These are phyloP conservation scores for Samsoniella hepiali DNA, from an alignment of 2,329 filamentous ascomycete species.

Conservation along the genomic window DNA sequence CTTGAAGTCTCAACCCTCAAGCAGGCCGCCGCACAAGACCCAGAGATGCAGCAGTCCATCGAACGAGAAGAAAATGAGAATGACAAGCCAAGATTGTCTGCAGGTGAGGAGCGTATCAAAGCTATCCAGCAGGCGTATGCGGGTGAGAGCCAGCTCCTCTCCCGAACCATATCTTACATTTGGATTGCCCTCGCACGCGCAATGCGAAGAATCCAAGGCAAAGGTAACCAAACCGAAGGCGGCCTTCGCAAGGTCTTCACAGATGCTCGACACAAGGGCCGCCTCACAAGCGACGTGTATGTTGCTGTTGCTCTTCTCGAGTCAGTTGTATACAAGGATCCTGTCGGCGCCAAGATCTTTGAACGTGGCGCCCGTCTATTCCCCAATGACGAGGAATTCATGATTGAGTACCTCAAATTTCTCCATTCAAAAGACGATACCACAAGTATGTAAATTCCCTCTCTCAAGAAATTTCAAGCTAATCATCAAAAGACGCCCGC, in stretches of 20 bases:
- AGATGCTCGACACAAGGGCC: slow-evolving; percentile 81
- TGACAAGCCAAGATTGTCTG: slow-evolving; percentile 45
- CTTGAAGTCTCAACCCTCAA: slow-evolving; percentile 56
- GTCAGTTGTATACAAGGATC: slow-evolving; percentile 92
- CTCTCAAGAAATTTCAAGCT: slow-evolving; percentile 15
- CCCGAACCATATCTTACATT: slow-evolving; percentile 81
- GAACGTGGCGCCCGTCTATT: slow-evolving; percentile 92
- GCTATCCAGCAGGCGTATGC: slow-evolving; percentile 65
- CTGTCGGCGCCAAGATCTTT: slow-evolving; percentile 90
- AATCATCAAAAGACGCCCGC: slow-evolving; percentile 66
- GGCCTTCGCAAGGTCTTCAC: slow-evolving; percentile 86
- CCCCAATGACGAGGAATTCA: slow-evolving; percentile 88
- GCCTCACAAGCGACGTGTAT: slow-evolving; percentile 91
- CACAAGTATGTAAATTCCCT: slow-evolving; percentile 66
- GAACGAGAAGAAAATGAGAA: slow-evolving; percentile 51
- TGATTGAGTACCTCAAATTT: slow-evolving; percentile 94
- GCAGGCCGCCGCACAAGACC: slow-evolving; percentile 43
- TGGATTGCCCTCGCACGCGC: slow-evolving; percentile 95
- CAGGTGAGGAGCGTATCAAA: slow-evolving; percentile 62
- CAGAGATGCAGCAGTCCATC: slow-evolving; percentile 37
- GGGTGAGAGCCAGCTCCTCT: slow-evolving; percentile 71
- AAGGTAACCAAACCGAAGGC: slow-evolving; percentile 61
- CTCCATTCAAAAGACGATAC: slow-evolving; percentile 88
- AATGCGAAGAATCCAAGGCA: slow-evolving; percentile 91
- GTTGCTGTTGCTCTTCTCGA: slow-evolving; percentile 91